These are phyloP conservation scores for Jamesozyma jinghongensis DNA, from an alignment of 805 yeast genomes.

Conservation along the genomic window DNA sequence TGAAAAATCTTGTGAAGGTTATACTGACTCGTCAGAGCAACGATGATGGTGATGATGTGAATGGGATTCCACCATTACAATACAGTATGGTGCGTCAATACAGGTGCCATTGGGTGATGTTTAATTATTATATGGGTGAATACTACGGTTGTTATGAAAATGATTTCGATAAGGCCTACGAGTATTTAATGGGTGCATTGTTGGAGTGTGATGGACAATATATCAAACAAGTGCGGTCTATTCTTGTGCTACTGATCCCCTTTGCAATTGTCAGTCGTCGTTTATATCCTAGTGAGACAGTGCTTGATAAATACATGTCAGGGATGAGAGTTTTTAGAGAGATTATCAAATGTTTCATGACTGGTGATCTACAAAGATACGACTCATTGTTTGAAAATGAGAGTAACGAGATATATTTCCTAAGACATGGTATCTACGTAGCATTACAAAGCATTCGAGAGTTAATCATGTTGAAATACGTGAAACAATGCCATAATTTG, in stretches of 20 bases:
- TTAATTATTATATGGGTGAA: conserved; percentile 60
- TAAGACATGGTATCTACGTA: conserved; percentile 53
- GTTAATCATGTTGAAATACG: conserved; percentile 42
- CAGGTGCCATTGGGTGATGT: conserved; percentile 49
- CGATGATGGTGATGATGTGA: background rate
- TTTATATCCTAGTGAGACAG: conserved; percentile 37
- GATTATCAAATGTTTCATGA: conserved; percentile 39
- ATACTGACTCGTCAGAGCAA: conserved; percentile 36
- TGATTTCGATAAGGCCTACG: conserved; percentile 44
- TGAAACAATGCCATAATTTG: conserved; percentile 29
- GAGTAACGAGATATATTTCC: conserved; percentile 40
- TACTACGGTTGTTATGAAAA: conserved; percentile 53
- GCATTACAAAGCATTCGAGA: conserved; percentile 45
- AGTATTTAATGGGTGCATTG: conserved; percentile 43
- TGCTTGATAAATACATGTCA: conserved; percentile 26
- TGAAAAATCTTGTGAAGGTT: conserved; percentile 66
- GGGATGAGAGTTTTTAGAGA: conserved; percentile 38
- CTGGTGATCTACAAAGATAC: conserved; percentile 50
- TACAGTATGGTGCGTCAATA: conserved; percentile 27
- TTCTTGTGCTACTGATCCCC: conserved; percentile 57
- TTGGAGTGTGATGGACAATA: conserved; percentile 11
- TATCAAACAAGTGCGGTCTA: conserved; percentile 23
- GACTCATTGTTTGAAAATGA: conserved; percentile 37
- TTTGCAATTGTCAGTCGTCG: conserved; percentile 43
- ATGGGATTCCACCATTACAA: conserved; percentile 9